Conservation (phyloP, 805 yeast species). For the Ogataea dorogensis region DNA sequence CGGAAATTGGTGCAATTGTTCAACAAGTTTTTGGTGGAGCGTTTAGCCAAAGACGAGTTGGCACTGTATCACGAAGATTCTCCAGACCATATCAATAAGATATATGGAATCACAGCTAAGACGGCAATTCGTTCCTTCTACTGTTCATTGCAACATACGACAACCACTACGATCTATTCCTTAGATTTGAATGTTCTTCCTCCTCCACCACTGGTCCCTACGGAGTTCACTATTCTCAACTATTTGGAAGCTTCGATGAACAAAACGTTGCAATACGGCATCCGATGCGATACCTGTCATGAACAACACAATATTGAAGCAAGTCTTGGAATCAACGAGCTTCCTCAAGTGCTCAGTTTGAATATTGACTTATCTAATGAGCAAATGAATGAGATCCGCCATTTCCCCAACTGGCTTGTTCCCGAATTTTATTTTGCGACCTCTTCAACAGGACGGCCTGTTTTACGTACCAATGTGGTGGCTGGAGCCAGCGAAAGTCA, state of each 20-base stretch:
- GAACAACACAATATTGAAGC: slow-evolving; percentile 55
- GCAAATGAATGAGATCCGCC: slow-evolving; percentile 52
- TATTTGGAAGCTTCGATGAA: slow-evolving; percentile 64
- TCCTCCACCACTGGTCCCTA: slow-evolving; percentile 33
- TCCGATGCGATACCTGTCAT: slow-evolving; percentile 52
- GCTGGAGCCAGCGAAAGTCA: slow-evolving; percentile 22
- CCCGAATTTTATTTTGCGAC: slow-evolving; percentile 50
- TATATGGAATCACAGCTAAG: slow-evolving; percentile 44
- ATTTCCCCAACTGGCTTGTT: slow-evolving; percentile 56
- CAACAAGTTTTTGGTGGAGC: slow-evolving; percentile 56
- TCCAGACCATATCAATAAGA: slow-evolving; percentile 24
- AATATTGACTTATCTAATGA: slow-evolving; percentile 55
- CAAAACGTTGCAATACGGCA: slow-evolving; percentile 46
- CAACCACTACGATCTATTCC: slow-evolving; percentile 37
- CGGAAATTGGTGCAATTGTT: slow-evolving; percentile 50
- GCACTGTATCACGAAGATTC: slow-evolving; percentile 26
- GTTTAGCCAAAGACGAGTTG: slow-evolving; percentile 49
- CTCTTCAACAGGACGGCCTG: slow-evolving; percentile 28
- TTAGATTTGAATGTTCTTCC: slow-evolving; percentile 41
- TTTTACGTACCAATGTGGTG: slow-evolving; percentile 26
- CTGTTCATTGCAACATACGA: slow-evolving; percentile 39
- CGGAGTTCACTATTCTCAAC: slow-evolving; percentile 44
- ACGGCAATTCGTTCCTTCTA: slow-evolving; percentile 40
- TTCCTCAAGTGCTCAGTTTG: slow-evolving; percentile 65
- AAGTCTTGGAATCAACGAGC: slow-evolving; percentile 45